These are phyloP conservation scores for Tagetes patula DNA, from an alignment of 129 eudicot genomes.

Conservation along the genomic window DNA sequence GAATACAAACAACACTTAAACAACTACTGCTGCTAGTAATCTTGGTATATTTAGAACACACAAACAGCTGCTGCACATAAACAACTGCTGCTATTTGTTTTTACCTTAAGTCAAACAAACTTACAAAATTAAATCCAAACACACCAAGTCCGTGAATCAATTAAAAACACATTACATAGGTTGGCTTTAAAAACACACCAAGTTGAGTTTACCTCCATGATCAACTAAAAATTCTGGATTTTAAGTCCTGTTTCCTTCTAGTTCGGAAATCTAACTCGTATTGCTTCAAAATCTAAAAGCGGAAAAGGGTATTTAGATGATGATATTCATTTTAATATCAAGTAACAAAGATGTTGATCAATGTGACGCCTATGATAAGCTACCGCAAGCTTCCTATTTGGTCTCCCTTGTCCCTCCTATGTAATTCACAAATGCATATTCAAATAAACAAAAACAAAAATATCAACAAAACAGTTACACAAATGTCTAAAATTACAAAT, in stretches of 20 bases:
- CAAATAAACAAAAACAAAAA: not conserved
- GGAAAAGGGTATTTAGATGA: constrained; percentile 3
- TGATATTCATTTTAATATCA: not conserved
- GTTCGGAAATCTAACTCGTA: constrained; percentile 90
- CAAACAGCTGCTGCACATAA: too few relatives aligned
- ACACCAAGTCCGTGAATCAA: too few relatives aligned
- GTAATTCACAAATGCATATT: too few relatives aligned
- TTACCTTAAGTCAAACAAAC: too few relatives aligned
- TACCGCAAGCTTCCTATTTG: constrained; percentile 84
- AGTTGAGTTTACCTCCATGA: constrained; percentile 65
- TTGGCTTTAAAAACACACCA: too few relatives aligned
- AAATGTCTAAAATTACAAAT: too few relatives aligned
- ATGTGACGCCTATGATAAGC: constrained; percentile 71
- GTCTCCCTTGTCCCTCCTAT: constrained; percentile 94
- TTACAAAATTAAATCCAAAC: too few relatives aligned
- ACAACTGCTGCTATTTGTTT: too few relatives aligned
- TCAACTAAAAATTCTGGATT: constrained; percentile 82
- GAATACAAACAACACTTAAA: too few relatives aligned
- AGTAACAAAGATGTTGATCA: not conserved
- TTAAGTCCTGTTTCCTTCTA: constrained; percentile 70
- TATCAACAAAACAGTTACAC: not conserved
- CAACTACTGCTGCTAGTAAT: too few relatives aligned
- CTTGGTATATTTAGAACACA: too few relatives aligned
- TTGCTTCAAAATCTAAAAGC: constrained; percentile 63
- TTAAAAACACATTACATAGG: too few relatives aligned